Percentiles rank a stretch among this genome's conserved stretches.
phyloP scores from a whole-genome alignment of 2,329 filamentous ascomycete species.

The Aspergillus fructus region DNA sequence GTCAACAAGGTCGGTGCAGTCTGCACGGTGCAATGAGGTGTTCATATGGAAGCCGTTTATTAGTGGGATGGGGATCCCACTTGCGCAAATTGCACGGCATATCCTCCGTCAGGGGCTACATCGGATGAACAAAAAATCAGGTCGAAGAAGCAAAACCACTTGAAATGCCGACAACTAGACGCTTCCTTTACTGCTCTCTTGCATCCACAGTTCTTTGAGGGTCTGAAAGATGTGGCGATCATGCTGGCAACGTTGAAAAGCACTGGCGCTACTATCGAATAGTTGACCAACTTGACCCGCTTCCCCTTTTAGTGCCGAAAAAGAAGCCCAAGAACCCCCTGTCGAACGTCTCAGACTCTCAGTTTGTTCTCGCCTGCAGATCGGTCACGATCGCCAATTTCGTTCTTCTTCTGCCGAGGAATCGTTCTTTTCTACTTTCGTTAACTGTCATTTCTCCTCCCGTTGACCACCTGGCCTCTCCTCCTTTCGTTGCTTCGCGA shows the following conservation, averaged over 20 bases:
- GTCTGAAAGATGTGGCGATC: not conserved
- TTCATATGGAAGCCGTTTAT: not conserved
- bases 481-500: slow-evolving; percentile 5
- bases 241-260: slow-evolving; percentile 2
- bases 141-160: slow-evolving; percentile 8
- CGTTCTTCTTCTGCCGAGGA: slow-evolving; percentile 11
- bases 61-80: not conserved
- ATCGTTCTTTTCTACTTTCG: slow-evolving; percentile 14
- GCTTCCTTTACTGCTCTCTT: not conserved
- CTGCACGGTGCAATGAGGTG: slow-evolving; percentile 1
- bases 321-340: slow-evolving; percentile 19
- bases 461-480: slow-evolving; percentile 22
- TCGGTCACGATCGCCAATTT: slow-evolving; percentile 19
- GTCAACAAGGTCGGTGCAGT: not conserved
- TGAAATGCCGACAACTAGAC: not conserved
- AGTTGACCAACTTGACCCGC: slow-evolving; percentile 25
- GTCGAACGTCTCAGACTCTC: slow-evolving; percentile 19
- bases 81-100: not conserved
- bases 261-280: slow-evolving; percentile 1
- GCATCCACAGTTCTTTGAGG: not conserved
- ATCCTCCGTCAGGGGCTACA: slow-evolving; percentile 4
- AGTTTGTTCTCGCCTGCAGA: slow-evolving; percentile 20
- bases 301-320: slow-evolving; percentile 27
- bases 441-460: slow-evolving; percentile 10
- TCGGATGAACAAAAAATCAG: not conserved